Evolutionary conservation across 2,329 filamentous ascomycete species (phyloP).

Genomic region (Neurospora sp.): DNA sequence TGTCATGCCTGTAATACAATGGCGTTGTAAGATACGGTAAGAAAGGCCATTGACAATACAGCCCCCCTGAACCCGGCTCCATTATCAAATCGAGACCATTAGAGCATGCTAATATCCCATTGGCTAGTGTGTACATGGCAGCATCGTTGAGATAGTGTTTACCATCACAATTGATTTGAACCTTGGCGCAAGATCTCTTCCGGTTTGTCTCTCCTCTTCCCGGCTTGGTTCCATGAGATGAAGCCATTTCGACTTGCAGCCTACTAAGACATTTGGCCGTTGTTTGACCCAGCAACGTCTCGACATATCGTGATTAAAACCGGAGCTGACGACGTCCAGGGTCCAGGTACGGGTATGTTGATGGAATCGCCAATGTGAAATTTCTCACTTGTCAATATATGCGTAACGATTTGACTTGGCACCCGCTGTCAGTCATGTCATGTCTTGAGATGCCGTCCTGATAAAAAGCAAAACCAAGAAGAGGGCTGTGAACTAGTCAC

Average conservation of each 20-base stretch:
- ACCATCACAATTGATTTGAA: not conserved
- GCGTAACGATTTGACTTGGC: not conserved
- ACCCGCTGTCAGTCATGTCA: not conserved
- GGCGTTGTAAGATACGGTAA: not conserved
- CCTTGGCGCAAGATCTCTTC: not conserved
- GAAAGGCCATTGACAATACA: not conserved
- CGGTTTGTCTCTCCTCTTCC: not conserved
- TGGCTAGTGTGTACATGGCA: not conserved
- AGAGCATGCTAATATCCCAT: not conserved
- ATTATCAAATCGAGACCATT: not conserved
- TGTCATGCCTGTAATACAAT: not conserved
- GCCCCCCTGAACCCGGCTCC: not conserved
- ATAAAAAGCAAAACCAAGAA: not conserved
- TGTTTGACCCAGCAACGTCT: not conserved
- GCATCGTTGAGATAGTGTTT: not conserved
- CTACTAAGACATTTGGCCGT: not conserved
- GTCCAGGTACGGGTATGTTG: not conserved
- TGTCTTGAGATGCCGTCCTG: not conserved
- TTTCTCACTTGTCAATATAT: not conserved
- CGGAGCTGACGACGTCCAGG: not conserved
- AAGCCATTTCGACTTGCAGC: not conserved
- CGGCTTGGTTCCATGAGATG: not conserved
- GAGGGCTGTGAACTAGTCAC: not conserved
- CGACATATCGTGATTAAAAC: not conserved
- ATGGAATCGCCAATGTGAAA: not conserved